A percentile compares a stretch with the other conserved stretches of the same genome.
Evolutionary conservation across 2,329 filamentous ascomycete genomes (phyloP).

Genomic region (Madurella fahalii): DNA sequence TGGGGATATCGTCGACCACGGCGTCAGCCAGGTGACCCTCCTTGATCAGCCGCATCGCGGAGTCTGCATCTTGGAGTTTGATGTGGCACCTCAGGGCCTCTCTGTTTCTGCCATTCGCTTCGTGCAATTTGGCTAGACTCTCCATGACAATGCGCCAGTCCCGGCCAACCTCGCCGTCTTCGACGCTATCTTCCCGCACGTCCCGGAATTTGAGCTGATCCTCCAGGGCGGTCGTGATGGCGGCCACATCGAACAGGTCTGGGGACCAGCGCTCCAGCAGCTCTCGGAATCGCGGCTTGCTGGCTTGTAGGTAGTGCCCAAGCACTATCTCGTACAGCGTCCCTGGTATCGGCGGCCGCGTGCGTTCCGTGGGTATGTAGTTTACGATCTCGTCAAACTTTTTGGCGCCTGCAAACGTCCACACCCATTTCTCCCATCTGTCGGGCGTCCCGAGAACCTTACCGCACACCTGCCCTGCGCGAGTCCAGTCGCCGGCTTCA

Average conservation of each 20-base stretch:
- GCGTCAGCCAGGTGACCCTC: constrained; percentile 88
- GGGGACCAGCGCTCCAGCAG: constrained; percentile 79
- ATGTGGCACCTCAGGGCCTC: constrained; percentile 90
- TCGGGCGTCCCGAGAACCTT: constrained; percentile 75
- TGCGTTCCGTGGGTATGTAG: constrained; percentile 72
- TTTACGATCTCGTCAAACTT: constrained; percentile 87
- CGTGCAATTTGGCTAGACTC: constrained; percentile 76
- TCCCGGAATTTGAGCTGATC: constrained; percentile 75
- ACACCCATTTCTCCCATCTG: constrained; percentile 94
- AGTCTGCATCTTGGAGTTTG: constrained; percentile 84
- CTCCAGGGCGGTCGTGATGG: constrained; percentile 73
- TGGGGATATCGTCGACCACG: constrained; percentile 82
- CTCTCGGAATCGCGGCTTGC: constrained; percentile 71
- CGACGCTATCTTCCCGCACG: constrained; percentile 69
- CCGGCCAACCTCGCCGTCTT: constrained; percentile 65
- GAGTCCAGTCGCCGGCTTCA: constrained; percentile 66
- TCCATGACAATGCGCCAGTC: constrained; percentile 92
- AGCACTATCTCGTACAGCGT: constrained; percentile 86
- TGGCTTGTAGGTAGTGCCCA: constrained; percentile 77
- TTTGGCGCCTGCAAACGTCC: constrained; percentile 79
- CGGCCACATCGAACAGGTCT: constrained; percentile 76
- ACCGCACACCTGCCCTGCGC: constrained; percentile 75
- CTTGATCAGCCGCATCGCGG: constrained; percentile 78
- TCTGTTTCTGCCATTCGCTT: constrained; percentile 73
- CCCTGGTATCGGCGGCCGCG: constrained; percentile 73